Evolutionary conservation across 495 filamentous ascomycete species (phyloP), one percentile per base, ranked within the genome.

Genomic region (Neohortaea acidophila): DNA sequence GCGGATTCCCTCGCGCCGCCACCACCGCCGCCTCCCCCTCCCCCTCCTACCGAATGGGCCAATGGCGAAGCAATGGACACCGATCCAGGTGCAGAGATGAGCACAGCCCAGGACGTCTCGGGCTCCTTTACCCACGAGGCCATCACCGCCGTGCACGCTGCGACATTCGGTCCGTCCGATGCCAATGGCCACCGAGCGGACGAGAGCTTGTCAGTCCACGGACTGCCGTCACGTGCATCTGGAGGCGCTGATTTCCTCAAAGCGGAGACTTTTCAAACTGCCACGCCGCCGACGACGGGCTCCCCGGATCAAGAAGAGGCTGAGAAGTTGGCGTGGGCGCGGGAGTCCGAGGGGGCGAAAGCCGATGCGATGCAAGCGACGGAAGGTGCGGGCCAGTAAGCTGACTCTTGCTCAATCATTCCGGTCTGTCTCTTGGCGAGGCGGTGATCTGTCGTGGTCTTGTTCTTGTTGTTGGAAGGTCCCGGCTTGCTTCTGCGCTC

Each of bases 1-100:
- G 38, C 58, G 54, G n/a, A n/a, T n/a, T n/a, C n/a, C 15, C 45
- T 53, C 22, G 47, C 60, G 18, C 60, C 64, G 7, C 61, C 63
- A 12, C 63, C 63, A 10, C 65, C 65, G 19, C 65, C 65, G 3
- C 65, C 62, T 21, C 54, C 64, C 11, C 60, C 58, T 12, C 55
- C 53, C 2, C 53, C 57, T 32, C 57, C 56, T 27, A 21, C 47
- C 12, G 55, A 50, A 14, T 38, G 39, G 37, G 43, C 33, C 14
- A 30, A 50, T 18, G 33, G 26, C 9, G 33, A 34, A 5, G 42
- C 44, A 30, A 44, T 55, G 39, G 42, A 49, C n/a, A 48, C 38
- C 15, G 36, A 45, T 15, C n/a, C 11, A 15, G 18, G 31, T 6
- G 32, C 19, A 9, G 31, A 9, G n/a, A 21, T 43, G 10, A 33